phyloP scores from a whole-genome alignment of 2,329 filamentous ascomycete genomes.

The Juglanconis juglandina region DNA sequence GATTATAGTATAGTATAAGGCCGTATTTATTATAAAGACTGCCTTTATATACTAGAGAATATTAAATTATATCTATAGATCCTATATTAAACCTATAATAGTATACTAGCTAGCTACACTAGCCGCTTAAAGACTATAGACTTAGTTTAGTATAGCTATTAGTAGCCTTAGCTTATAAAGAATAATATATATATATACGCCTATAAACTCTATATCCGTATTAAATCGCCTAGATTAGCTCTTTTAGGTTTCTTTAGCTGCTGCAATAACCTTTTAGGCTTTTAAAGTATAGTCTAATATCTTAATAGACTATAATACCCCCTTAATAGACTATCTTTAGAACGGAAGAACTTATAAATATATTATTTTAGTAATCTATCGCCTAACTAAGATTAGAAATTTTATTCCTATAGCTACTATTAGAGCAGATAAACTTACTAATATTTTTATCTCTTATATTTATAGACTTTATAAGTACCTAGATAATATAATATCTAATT shows the following conservation, averaged over 20 bases:
- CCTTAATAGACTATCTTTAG: background rate
- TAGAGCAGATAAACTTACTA: background rate
- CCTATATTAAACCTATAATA: background rate
- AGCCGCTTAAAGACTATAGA: background rate
- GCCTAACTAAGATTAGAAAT: background rate
- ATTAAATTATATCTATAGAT: background rate
- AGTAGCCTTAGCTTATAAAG: background rate
- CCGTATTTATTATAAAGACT: background rate
- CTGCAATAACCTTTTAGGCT: background rate
- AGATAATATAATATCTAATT: constrained; percentile 19
- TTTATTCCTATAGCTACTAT: background rate
- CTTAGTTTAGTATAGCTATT: background rate
- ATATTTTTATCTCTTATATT: background rate
- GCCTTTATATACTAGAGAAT: background rate
- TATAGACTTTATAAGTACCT: background rate
- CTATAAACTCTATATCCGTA: background rate
- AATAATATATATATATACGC: background rate
- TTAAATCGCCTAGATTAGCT: background rate
- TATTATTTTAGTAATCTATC: background rate
- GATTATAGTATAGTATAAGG: background rate
- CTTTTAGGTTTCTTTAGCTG: background rate
- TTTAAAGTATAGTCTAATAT: background rate
- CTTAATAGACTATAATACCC: background rate
- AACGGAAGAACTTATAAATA: background rate
- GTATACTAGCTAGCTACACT: background rate